A percentile compares a stretch with the other conserved stretches of the same genome.
These are phyloP conservation scores for Silene conica DNA, from an alignment of 148 eudicot genomes.

Conservation along the genomic window DNA sequence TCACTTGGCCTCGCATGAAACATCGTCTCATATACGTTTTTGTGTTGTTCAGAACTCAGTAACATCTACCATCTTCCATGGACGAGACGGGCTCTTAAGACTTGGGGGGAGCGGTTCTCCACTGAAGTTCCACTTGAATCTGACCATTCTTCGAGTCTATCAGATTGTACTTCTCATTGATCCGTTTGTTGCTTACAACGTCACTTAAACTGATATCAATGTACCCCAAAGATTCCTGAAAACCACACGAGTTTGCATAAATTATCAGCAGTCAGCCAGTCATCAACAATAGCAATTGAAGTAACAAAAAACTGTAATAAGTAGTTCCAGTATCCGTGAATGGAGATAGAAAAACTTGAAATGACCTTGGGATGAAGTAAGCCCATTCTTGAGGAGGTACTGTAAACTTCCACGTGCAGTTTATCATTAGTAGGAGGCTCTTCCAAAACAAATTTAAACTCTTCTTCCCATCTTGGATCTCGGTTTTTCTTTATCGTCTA, in stretches of 20 bases:
- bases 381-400: slow-evolving; percentile 58
- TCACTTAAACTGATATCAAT: slow-evolving; percentile 67
- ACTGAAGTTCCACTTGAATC: slow-evolving; percentile 78
- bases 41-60: neutral
- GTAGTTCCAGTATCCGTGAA: neutral
- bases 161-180: slow-evolving; percentile 75
- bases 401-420: slow-evolving; percentile 62
- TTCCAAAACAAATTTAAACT: slow-evolving; percentile 52
- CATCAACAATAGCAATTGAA: neutral
- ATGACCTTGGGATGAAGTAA: slow-evolving; percentile 66
- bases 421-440: slow-evolving; percentile 66
- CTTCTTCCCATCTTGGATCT: slow-evolving; percentile 80
- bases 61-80: neutral
- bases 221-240: slow-evolving; percentile 79
- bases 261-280: neutral
- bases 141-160: slow-evolving; percentile 85
- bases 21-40: no score
- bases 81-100: neutral
- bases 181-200: slow-evolving; percentile 76
- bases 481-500: slow-evolving; percentile 71
- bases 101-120: slow-evolving; percentile 48
- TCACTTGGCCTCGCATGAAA: no score
- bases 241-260: slow-evolving; percentile 1
- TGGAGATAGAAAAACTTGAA: neutral
- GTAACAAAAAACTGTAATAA: neutral